Evolutionary conservation across 139 green algal genomes (phyloP).

Genomic region (Gonium pectorale): DNA sequence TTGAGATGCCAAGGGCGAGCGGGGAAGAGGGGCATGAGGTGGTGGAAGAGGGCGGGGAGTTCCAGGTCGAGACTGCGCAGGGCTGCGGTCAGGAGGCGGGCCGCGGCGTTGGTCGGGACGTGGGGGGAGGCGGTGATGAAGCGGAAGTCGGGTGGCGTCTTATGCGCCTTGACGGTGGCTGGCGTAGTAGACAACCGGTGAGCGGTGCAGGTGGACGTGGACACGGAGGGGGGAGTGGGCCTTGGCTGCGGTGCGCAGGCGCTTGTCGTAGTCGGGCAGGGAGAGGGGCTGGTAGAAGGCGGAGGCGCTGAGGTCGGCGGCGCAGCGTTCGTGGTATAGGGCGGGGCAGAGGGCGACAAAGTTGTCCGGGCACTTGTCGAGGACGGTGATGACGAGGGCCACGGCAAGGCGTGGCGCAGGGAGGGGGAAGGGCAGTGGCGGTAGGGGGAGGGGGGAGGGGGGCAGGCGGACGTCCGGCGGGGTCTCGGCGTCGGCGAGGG

Average conservation of each 20-base stretch:
- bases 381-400: background rate
- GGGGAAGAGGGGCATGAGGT: background rate
- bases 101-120: background rate
- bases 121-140: background rate
- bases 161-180: background rate
- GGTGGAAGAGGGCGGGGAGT: background rate
- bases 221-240: background rate
- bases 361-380: constrained; percentile 5
- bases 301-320: background rate
- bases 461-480: background rate
- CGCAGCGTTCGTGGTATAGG: background rate
- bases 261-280: background rate
- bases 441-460: background rate
- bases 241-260: too few relatives aligned
- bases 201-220: background rate
- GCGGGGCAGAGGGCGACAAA: background rate
- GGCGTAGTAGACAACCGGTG: background rate
- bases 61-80: background rate
- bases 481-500: background rate
- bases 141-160: background rate
- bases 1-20: background rate
- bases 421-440: too few relatives aligned
- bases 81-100: background rate
- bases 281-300: background rate
- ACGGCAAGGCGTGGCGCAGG: background rate